Evolutionary conservation across 2,329 filamentous ascomycete genomes (phyloP).

Genomic region (Furcasterigmium furcatum): DNA sequence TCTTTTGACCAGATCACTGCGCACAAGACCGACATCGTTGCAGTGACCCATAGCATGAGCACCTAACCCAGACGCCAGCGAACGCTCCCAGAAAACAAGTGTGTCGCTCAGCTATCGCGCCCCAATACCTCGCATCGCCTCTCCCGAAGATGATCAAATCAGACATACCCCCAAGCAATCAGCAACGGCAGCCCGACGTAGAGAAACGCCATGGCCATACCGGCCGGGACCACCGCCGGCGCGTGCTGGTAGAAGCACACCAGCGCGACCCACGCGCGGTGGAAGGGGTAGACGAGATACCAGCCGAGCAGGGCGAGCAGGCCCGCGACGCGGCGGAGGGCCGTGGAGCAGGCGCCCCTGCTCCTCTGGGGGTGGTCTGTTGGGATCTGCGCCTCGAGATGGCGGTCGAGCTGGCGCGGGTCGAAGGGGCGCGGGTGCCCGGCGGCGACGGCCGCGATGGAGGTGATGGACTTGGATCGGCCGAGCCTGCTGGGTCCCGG

Average conservation of each 20-base stretch:
- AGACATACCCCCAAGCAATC: background rate
- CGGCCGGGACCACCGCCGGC: slow-evolving; percentile 1
- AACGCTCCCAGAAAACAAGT: no score
- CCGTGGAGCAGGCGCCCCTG: no score
- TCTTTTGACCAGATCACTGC: background rate
- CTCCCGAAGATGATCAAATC: background rate
- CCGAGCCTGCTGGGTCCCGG: background rate
- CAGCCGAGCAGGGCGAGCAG: background rate
- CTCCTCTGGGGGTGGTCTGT: no score
- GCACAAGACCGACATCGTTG: no score
- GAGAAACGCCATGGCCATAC: slow-evolving; percentile 1
- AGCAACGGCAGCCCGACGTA: slow-evolving; percentile 1
- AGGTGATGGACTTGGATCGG: background rate
- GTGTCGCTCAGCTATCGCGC: background rate
- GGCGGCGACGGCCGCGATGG: background rate
- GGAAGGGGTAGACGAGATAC: background rate
- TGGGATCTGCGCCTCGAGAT: background rate
- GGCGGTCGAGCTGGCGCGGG: background rate
- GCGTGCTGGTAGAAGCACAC: background rate
- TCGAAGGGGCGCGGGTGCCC: background rate
- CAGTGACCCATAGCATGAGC: no score
- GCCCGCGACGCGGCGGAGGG: no score
- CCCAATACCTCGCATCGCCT: background rate
- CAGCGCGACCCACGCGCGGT: no score
- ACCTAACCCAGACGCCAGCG: no score